Evolutionary conservation across 1,284 basidiomycete genomes (phyloP).

Genomic region (Psilocybe mexicana): DNA sequence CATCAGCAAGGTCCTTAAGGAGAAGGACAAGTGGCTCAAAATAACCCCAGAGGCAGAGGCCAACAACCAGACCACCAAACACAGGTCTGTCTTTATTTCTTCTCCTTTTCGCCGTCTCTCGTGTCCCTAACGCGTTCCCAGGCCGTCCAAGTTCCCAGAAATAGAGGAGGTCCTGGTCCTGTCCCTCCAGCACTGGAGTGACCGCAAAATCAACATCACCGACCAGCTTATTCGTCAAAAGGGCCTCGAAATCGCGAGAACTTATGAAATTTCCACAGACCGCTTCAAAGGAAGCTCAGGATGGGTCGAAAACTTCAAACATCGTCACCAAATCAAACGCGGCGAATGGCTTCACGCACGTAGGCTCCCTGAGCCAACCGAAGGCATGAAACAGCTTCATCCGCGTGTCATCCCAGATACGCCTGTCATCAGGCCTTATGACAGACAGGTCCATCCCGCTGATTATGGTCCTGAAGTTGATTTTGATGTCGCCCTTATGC

Average conservation of each 20-base stretch:
- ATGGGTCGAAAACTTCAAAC: slow-evolving; percentile 92
- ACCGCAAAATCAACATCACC: slow-evolving; percentile 54
- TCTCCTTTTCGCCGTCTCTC: slow-evolving; percentile 5
- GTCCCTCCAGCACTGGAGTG: slow-evolving; percentile 59
- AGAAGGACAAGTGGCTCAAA: slow-evolving; percentile 80
- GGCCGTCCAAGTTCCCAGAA: slow-evolving; percentile 76
- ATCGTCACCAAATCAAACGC: slow-evolving; percentile 70
- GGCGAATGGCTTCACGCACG: slow-evolving; percentile 50
- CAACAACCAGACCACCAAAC: slow-evolving; percentile 58
- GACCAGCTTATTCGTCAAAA: slow-evolving; percentile 73
- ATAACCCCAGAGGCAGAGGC: slow-evolving; percentile 52
- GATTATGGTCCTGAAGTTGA: too few relatives aligned
- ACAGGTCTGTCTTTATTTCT: slow-evolving; percentile 49
- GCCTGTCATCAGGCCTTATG: not conserved
- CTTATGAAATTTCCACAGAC: slow-evolving; percentile 59
- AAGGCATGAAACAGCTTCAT: not conserved
- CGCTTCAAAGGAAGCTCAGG: slow-evolving; percentile 89
- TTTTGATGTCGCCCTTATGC: too few relatives aligned
- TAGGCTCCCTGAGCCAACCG: not conserved
- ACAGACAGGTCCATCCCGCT: not conserved
- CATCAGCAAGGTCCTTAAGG: slow-evolving; percentile 90
- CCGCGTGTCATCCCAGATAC: not conserved
- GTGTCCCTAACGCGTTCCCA: slow-evolving; percentile 27
- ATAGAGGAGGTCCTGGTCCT: slow-evolving; percentile 64
- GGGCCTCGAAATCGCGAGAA: slow-evolving; percentile 68